Base-by-base conservation (phyloP, 2,329 filamentous ascomycete genomes). In the Zymoseptoria ardabiliae region DNA sequence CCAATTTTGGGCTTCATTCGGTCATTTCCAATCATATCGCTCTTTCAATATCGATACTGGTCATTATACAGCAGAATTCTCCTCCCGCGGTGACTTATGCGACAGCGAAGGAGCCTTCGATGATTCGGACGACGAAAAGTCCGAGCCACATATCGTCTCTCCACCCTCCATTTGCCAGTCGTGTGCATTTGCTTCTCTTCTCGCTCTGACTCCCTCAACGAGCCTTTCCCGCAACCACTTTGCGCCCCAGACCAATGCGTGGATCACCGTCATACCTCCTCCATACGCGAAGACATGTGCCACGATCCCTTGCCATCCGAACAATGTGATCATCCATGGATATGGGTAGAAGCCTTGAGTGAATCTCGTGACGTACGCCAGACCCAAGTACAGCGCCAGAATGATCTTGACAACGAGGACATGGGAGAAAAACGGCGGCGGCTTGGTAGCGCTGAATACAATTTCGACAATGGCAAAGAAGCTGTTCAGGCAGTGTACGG, bases 271-370 rank as follows among this genome's bases (percentile, higher is more conserved):
- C 58, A 62, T 62, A 3, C 50, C 62, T 6, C 25, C 62, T 7
- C 56, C 58, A 54, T 64, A 62, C 20, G 54, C 56, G 25, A 58
- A 55, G 9, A 62, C 41, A 54, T 62, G 60, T 11, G 50, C 56
- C 2, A 60, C 56, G 13, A 64, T 58, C 4, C 60, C 54, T 28
- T 30, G 50, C 58, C 58, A 58, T 11, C 58, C 60, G 50, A 49
- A 57, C 11, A n/a, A 8, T 22, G 62, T 53, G 23, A 60, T 50
- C 60, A 63, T 62, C 60, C 62, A 64, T n/a, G 58, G 54, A 41
- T 60, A 60, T 1, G 55, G 53, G 17, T 62, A 61, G 35, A 60
- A 60, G 50, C 53, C 58, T 22, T 56, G 52, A 6, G 54, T 56
- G 13, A 25, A 49, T 30, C 59, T 60, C 21, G 60, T 58, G 4